Base-by-base conservation (phyloP, 2,329 filamentous ascomycete genomes). In the Penicillium sp. region DNA sequence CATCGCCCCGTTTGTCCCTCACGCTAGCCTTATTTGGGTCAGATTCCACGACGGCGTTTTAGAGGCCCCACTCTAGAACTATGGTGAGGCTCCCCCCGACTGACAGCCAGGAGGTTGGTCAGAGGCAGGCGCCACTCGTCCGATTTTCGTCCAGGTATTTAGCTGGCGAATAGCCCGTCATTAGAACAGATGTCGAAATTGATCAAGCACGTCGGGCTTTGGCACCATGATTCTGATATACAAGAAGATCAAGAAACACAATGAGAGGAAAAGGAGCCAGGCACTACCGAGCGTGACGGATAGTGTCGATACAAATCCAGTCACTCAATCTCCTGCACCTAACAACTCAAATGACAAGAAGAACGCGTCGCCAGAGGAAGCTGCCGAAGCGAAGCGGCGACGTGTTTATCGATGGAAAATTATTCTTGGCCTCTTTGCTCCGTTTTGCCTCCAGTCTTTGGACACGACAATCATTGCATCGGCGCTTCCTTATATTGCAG, bases 391-490 rank as follows among this genome's bases (percentile, higher is more conserved):
- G 13, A 55, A 46, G 37, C 45, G 43, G 35, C 54, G 37, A 14
- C 26, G 73, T n/a, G 75, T 74, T 48, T 81, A 89, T 68, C 80
- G 87, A 54, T 84, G 80, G 80, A 89, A 84, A 68, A 71, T 90
- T 11, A 82, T 89, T 42, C 60, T 82, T 1, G 85, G 87, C 2
- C 78, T 90, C 0, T 72, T 86, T 6, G 75, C 86, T 2, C 87
- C 88, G 0, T 89, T 85, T 68, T 82, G 85, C 8, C 79, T 89
- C 0, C 84, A 88, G 60, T 83, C 85, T 2, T 79, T 90, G 1
- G 87, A 91, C 70, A 78, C 85, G 1, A 90, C 88, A 0, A 88
- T 90, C 43, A 79, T 88, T 11, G 85, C 86, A 2, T 84, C 84
- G 11, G 85, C 85, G 0, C 74, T 87, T 19, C 84, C 85, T 0